Base-by-base conservation (phyloP, 345 rosid species). In the Acer yangbiense region DNA sequence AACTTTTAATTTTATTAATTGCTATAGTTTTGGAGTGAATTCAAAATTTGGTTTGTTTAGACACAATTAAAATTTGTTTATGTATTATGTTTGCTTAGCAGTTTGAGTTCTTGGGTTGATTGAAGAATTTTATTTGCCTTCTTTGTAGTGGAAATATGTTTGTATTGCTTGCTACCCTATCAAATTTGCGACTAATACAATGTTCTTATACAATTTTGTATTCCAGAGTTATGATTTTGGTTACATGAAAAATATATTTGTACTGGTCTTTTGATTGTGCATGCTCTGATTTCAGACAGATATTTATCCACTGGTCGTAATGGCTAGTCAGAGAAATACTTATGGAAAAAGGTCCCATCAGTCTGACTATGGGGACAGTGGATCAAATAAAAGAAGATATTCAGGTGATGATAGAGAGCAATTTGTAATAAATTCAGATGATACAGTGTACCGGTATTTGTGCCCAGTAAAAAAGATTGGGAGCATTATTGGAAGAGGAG, bases 401-500 rank as follows among this genome's bases (percentile, higher is more conserved):
- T 75, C 90, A 0, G 86, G 97, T 44, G 98, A 91, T 14, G 98
- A 91, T 32, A 91, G 95, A 68, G 97, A 94, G 13, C 86, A 81
- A 65, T 88, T 86, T 65, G 83, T 76, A 32, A 91, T 96, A 25
- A 86, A 85, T 81, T 79, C 89, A 0, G 91, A 90, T 41, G 99
- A 96, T 78, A 90, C 98, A 1, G 98, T 96, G 5, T 96, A 82
- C 67, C 84, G 98, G 8, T 96, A 94, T 85, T 78, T 96, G 57
- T 96, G 98, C 79, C 98, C 98, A 0, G 83, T 81, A 43, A 87
- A 85, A 83, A 96, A 90, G 87, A 92, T 96, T 77, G 99, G 99
- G 79, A 94, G 98, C 79, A 90, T 96, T 43, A 96, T 96, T 67
- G 99, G 99, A 54, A 85, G 88, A 61, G 99, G 99, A 77, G 98